Conservation (phyloP, 192 early-diverging fungal species). For the Coemansia sp. region DNA sequence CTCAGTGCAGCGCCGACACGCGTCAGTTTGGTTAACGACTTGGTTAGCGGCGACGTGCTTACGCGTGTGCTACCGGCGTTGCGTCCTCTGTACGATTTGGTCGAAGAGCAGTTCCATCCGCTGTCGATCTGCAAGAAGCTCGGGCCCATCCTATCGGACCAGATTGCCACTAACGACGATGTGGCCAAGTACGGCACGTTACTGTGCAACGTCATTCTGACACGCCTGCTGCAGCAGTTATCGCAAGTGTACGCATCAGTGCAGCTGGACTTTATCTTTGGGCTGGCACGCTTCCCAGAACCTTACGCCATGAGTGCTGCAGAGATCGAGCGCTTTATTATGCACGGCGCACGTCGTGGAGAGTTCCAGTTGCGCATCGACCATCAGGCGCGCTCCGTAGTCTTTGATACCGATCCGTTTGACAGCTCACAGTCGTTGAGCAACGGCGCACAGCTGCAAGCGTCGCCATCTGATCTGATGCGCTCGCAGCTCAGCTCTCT, state of each 20-base stretch:
- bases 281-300: constrained; percentile 83
- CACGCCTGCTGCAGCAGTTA: constrained; percentile 95
- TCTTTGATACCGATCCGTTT: constrained; percentile 92
- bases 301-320: constrained; percentile 82
- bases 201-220: constrained; percentile 93
- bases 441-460: constrained; percentile 79
- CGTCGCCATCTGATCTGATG: constrained; percentile 87
- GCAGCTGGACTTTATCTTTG: constrained; percentile 90
- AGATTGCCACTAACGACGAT: constrained; percentile 68
- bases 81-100: constrained; percentile 87
- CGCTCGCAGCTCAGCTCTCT: constrained; percentile 86
- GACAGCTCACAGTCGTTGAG: constrained; percentile 72
- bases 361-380: constrained; percentile 95
- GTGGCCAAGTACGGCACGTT: constrained; percentile 88
- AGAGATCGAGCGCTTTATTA: constrained; percentile 96
- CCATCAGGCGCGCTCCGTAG: constrained; percentile 83
- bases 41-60: constrained; percentile 82
- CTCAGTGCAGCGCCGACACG: constrained; percentile 81
- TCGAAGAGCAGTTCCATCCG: constrained; percentile 99
- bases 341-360: constrained; percentile 95
- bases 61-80: constrained; percentile 84
- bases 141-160: constrained; percentile 74
- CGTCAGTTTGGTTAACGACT: constrained; percentile 86
- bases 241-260: constrained; percentile 98
- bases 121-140: constrained; percentile 98